Percentiles rank a stretch among this genome's conserved stretches.
Evolutionary conservation across 176 grass and related monocot genomes (phyloP).

Genomic region (Rhipidocladum racemiflorum): DNA sequence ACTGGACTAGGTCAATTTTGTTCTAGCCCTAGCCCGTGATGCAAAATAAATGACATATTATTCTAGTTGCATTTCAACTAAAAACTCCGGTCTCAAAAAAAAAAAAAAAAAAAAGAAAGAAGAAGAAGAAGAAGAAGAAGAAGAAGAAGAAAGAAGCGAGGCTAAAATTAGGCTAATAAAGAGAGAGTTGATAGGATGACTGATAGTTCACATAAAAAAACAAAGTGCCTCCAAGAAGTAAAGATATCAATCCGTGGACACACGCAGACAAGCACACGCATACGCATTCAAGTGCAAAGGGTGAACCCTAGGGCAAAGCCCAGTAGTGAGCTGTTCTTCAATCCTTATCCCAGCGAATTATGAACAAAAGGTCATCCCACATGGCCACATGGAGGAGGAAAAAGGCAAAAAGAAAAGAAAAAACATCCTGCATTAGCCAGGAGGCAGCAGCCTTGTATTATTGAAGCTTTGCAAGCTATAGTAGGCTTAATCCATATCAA

Average conservation of each 20-base stretch:
- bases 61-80: background rate
- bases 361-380: conserved; percentile 8
- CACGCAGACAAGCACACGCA: conserved; percentile 1
- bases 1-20: background rate
- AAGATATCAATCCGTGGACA: conserved; percentile 11
- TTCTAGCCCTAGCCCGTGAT: background rate
- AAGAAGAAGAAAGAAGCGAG: too few species aligned
- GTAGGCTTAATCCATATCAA: conserved; percentile 6
- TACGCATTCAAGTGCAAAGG: conserved; percentile 24
- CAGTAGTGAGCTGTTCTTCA: background rate
- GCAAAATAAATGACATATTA: background rate
- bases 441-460: conserved; percentile 22
- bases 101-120: too few species aligned
- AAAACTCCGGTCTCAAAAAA: background rate
- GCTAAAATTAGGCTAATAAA: conserved; percentile 9
- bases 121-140: too few species aligned
- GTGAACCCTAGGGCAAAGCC: background rate
- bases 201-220: background rate
- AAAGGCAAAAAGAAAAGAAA: background rate
- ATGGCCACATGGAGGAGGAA: background rate
- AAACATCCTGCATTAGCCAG: background rate
- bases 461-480: conserved; percentile 33
- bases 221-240: background rate
- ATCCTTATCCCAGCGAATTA: conserved; percentile 32
- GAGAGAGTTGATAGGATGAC: conserved; percentile 11